Evolutionary conservation across 2,329 filamentous ascomycete genomes (phyloP), one percentile per base, ranked within the genome.

Genomic region (Graphium sp.): DNA sequence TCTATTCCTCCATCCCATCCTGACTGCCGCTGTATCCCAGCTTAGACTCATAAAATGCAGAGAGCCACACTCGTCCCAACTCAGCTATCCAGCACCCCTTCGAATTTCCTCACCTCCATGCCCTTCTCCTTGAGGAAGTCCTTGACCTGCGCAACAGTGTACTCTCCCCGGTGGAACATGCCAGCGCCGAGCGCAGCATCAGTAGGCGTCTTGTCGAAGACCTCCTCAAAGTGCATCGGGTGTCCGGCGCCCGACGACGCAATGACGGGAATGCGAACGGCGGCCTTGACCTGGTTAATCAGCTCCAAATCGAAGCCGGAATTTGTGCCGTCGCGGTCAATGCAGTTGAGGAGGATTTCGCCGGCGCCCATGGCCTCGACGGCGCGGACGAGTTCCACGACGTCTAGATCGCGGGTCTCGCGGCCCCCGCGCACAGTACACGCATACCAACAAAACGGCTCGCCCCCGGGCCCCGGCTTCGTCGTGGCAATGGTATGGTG

Each of bases 111-210:
- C n/a, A 94, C 77, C 32, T 82, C 50, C 33, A 93, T 60, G 0
- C 81, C 81, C 44, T 74, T 69, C 20, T 65, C 60, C 15, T 62
- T 60, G 34, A 98, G 52, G 44, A 80, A 68, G 34, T 91, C 77
- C 55, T 98, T 98, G 26, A 98, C 89, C 45, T 95, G 75, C 49
- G 74, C 75, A 11, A 98, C 87, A 0, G 85, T 93, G 52, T 87
- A 98, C 57, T 98, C 87, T 21, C 78, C 82, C 27, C 89, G 63
- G 56, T 98, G 89, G 54, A 98, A 98, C 77, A 98, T 98, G 30
- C 89, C 89, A 7, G 89, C 89, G 4, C 89, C 89, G 34, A 98
- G 57, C 17, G 89, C 89, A 28, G 89, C 89, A 60, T 98, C 89
- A 4, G 87, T 87, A 11, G 63, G 62, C 7, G 89, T 95, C 55